Evolutionary conservation across 2,329 filamentous ascomycete genomes (phyloP), one percentile per base, ranked within the genome.

Genomic region (Epichloe baconii): DNA sequence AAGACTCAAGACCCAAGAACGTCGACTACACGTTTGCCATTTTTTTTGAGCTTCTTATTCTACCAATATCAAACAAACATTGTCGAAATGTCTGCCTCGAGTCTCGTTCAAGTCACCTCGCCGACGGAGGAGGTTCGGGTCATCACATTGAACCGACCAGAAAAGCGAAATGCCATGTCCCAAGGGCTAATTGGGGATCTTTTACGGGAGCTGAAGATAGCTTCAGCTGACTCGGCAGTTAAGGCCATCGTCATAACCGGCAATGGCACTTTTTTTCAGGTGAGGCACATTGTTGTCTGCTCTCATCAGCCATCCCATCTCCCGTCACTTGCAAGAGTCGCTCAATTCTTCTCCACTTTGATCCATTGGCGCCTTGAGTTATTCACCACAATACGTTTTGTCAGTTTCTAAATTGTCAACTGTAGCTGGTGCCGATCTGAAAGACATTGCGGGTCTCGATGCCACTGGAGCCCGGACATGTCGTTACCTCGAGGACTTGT

Each of bases 121-220:
- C 56, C 55, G 26, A 44, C 45, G 21, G 50, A 62, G 21, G 68
- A 68, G 66, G 68, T 79, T 26, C 66, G 73, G 35, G 59, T 78
- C 31, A 58, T 81, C 51, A 70, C 71, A 14, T 62, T 80, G 53
- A 75, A 78, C 62, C 70, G 78, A 3, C 77, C 75, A 2, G 67
- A 70, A 44, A 80, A 81, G 61, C 70, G 76, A 51, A 82, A 82
- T 67, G 77, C 79, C 10, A 71, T 82, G 52, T 80, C 76, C 2
- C 66, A 70, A 50, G 61, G 63, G 45, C 72, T 80, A 65, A 73
- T 78, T 55, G 58, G 61, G 51, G 67, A 77, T 45, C 62, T 78
- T 4, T 59, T 71, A 15, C 54, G 47, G 10, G 57, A 59, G 48
- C 59, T 67, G 37, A 57, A 47, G 47, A 50, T 43, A 17, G 55